Conservation (phyloP, 2,329 filamentous ascomycete species). For the Tolypocladium tropicale region DNA sequence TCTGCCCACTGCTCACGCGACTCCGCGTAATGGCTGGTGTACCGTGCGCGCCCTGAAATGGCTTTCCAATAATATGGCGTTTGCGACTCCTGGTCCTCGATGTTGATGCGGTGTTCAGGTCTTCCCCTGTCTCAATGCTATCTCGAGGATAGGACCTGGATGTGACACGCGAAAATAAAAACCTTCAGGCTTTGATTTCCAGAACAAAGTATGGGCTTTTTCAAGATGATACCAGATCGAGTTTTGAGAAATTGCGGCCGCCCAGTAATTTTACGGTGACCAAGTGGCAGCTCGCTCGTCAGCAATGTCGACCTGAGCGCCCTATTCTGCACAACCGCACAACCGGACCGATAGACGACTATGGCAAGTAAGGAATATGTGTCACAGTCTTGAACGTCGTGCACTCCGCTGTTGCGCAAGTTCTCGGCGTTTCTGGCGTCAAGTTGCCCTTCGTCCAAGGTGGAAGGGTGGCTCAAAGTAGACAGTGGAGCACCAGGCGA, state of each 20-base stretch:
- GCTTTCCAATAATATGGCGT: neutral
- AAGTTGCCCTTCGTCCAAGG: neutral
- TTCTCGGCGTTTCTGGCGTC: neutral
- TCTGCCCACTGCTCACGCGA: neutral
- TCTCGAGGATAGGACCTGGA: neutral
- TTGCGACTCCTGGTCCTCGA: neutral
- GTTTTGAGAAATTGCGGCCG: neutral
- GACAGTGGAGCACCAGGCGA: neutral
- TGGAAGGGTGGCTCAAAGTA: neutral
- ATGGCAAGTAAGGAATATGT: neutral
- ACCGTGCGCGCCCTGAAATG: neutral
- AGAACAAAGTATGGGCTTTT: neutral
- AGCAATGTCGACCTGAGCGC: neutral
- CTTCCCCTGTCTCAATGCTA: neutral
- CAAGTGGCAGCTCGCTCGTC: neutral
- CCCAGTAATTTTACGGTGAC: neutral
- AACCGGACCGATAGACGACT: neutral
- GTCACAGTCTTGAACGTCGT: neutral
- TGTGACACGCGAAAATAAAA: neutral
- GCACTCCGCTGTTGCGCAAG: neutral
- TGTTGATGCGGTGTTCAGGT: neutral
- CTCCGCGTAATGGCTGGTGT: neutral
- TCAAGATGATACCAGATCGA: neutral
- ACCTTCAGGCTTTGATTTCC: too few species aligned
- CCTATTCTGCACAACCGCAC: neutral